Base-by-base conservation (phyloP, 2,329 filamentous ascomycete species). In the Alternaria dauci region DNA sequence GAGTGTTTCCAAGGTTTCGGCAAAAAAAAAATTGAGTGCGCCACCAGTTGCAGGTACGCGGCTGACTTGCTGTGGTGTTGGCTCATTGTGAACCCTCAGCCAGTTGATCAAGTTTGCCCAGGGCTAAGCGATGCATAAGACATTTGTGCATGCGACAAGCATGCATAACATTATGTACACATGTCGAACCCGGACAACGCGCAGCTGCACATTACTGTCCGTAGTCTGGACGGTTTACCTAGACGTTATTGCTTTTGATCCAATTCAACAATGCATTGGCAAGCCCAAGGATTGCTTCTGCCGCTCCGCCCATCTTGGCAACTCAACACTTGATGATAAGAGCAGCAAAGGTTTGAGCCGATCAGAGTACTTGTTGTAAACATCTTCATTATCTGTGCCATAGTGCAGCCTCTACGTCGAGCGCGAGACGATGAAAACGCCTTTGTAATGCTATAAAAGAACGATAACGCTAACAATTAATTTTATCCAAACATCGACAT, bases 391-490 rank as follows among this genome's bases (percentile, higher is more conserved):
- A 44, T 53, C 18, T 32, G 20, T 25, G 32, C n/a, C 30, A 53
- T 53, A 25, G 26, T 44, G 26, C 51, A 44, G 23, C 18, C 28
- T 36, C 34, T 41, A 20, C 28, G 43, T 32, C 32, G 26, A 55
- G 20, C n/a, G 20, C 14, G 32, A 55, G 25, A 20, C 30, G 23
- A 25, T 20, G 26, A 20, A 42, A 55, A 48, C 43, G 51, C 43
- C 51, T 20, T 12, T 48, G 44, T 44, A 55, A 59, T 55, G 28
- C 52, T 43, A 5, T n/a, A 44, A 38, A 39, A 34, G 30, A 48
- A 48, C 4, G 20, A 34, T 23, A 55, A 55, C 56, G 51, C 43
- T 48, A 59, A 42, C 14, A 52, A 43, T 11, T 26, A 32, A 26
- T 38, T 36, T 26, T 38, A 26, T 38, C 46, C 14, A 36, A 25